These are phyloP conservation scores for Ceratocystis papillata DNA, from an alignment of 2,329 filamentous ascomycete genomes.

Conservation along the genomic window DNA sequence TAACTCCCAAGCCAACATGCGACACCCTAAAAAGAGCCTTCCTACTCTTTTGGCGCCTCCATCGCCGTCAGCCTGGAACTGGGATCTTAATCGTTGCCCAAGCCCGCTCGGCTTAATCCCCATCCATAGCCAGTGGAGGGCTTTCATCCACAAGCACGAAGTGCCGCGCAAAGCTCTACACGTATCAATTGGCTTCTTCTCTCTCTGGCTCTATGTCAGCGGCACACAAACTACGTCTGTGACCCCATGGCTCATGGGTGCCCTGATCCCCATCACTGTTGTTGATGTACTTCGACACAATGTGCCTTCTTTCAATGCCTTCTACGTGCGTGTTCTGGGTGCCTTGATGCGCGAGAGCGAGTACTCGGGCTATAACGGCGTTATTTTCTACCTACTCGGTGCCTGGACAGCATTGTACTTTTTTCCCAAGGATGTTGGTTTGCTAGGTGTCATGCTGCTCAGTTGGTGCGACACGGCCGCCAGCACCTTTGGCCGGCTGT, in stretches of 20 bases:
- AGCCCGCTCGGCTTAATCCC: constrained; percentile 90
- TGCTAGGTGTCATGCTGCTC: constrained; percentile 78
- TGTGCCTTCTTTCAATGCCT: constrained; percentile 66
- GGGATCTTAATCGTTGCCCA: constrained; percentile 84
- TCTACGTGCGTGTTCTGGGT: constrained; percentile 77
- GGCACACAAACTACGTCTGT: constrained; percentile 69
- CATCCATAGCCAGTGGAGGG: constrained; percentile 83
- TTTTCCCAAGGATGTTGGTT: constrained; percentile 86
- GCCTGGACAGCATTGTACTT: constrained; percentile 76
- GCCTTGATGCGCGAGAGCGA: constrained; percentile 96
- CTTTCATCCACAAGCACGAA: constrained; percentile 91
- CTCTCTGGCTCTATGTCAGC: constrained; percentile 70
- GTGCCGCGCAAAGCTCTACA: constrained; percentile 88
- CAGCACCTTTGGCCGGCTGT: constrained; percentile 82
- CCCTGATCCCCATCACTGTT: constrained; percentile 71
- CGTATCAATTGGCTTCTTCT: constrained; percentile 92
- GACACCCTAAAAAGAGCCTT: constrained; percentile 26
- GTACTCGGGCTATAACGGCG: constrained; percentile 87
- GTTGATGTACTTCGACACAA: constrained; percentile 75
- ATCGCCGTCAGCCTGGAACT: constrained; percentile 56
- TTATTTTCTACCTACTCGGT: constrained; percentile 91
- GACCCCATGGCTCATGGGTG: constrained; percentile 70
- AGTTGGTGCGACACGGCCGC: constrained; percentile 98
- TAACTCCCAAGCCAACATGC: constrained; percentile 11
- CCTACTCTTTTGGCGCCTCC: constrained; percentile 66